Conservation (phyloP, 305 asterid genomes). For the Fraxinus xanthoxyloides region DNA sequence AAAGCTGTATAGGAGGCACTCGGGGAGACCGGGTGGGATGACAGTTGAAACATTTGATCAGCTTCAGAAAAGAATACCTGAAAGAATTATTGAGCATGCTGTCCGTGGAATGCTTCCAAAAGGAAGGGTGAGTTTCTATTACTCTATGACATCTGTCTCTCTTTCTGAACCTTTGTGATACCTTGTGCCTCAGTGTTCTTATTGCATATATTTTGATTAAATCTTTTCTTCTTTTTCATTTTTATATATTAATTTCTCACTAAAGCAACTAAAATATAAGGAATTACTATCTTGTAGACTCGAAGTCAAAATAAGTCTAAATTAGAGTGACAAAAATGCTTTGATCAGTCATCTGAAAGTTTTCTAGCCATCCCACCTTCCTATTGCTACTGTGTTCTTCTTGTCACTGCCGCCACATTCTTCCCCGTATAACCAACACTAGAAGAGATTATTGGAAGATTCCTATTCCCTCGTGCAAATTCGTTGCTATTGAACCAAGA, state of each 20-base stretch:
- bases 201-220: background rate
- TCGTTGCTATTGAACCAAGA: background rate
- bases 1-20: constrained; percentile 85
- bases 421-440: background rate
- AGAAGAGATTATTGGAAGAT: background rate
- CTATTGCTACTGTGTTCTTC: background rate
- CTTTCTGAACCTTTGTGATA: no score
- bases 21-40: constrained; percentile 98
- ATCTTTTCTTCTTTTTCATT: background rate
- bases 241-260: background rate
- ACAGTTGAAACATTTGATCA: constrained; percentile 93
- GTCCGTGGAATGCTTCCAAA: constrained; percentile 98
- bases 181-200: background rate
- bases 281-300: background rate
- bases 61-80: constrained; percentile 89
- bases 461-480: background rate
- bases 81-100: constrained; percentile 95
- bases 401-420: background rate
- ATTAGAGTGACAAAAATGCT: background rate
- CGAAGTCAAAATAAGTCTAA: background rate
- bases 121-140: constrained; percentile 65
- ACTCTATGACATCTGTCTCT: no score
- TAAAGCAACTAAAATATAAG: background rate
- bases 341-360: background rate
- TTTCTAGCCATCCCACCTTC: background rate